Conservation (phyloP, 179 eudicot genomes). For the Silene vulgaris region DNA sequence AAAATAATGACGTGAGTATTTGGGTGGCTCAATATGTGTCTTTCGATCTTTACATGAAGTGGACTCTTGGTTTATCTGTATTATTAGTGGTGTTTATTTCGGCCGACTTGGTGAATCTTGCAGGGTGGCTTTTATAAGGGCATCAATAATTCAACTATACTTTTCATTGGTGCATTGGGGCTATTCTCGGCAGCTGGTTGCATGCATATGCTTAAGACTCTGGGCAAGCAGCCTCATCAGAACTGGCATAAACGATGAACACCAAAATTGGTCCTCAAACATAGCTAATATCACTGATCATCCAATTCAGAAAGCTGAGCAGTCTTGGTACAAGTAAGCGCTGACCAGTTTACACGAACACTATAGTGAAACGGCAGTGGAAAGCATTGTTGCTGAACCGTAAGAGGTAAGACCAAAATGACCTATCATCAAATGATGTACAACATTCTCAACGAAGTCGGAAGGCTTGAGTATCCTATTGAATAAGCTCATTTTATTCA, state of each 20-base stretch:
- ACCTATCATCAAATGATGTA: neutral
- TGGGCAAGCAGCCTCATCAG: constrained; percentile 77
- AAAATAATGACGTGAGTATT: neutral
- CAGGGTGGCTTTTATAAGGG: constrained; percentile 69
- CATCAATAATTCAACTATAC: constrained; percentile 63
- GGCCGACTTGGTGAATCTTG: constrained; percentile 12
- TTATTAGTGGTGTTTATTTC: neutral
- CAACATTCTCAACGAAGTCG: constrained; percentile 1
- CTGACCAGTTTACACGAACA: neutral
- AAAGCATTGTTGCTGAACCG: neutral
- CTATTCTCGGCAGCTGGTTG: constrained; percentile 75
- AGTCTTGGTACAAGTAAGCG: neutral
- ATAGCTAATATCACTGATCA: neutral
- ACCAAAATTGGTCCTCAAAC: neutral
- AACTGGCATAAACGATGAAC: constrained; percentile 58
- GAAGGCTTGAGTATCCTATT: neutral
- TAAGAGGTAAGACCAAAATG: neutral
- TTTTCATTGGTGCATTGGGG: constrained; percentile 59
- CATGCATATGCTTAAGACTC: constrained; percentile 59
- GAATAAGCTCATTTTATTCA: neutral
- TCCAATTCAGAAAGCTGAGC: neutral
- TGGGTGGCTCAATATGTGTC: neutral
- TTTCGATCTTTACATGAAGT: neutral
- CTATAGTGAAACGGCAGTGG: neutral
- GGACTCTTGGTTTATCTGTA: neutral